Base-by-base conservation (phyloP, 768 basidiomycete species). In the Ephemerocybe angulata region DNA sequence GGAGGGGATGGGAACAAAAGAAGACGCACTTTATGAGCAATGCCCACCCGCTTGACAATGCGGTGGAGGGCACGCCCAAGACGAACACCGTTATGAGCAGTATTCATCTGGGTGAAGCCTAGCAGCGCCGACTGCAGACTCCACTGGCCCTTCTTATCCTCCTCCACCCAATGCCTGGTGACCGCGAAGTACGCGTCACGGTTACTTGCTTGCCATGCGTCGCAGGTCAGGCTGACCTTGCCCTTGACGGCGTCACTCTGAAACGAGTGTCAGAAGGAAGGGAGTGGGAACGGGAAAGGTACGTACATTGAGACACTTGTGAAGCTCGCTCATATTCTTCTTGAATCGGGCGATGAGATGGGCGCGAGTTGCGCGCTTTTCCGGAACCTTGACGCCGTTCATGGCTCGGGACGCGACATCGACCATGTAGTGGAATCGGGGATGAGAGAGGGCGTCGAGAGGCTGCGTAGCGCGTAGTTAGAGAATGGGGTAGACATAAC, bases 131-230 rank as follows among this genome's bases (percentile, higher is more conserved):
- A 55, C 22, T 73, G 46, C 7, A 71, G 59, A 21, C 53, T 52
- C 72, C 72, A 76, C 19, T 54, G 25, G 12, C 55, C 50, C 4
- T 57, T 37, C 0, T 43, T 17, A 0, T 12, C 29, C 59, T 71
- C 69, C 57, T 76, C 69, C 38, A 75, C 66, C 70, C 70, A 76
- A 50, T 72, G 70, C 0, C 62, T 68, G 1, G 70, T 76, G 7
- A 76, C 67, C 1, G 70, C 70, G 52, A 76, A 73, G 58, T 76
- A 77, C 0, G 61, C 62, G 48, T 76, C 68, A 0, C 48, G 56
- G 53, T 76, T 76, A 4, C 46, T 56, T 0, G 76, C 77, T 42
- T 74, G 71, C 75, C 75, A 77, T 1, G 65, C 70, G 52, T 78
- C 70, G 53, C 69, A 72, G 0, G 75, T 77, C 1, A 73, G 49